Evolutionary conservation across 805 yeast genomes (phyloP).

Genomic region (Monosporozyma solicola): DNA sequence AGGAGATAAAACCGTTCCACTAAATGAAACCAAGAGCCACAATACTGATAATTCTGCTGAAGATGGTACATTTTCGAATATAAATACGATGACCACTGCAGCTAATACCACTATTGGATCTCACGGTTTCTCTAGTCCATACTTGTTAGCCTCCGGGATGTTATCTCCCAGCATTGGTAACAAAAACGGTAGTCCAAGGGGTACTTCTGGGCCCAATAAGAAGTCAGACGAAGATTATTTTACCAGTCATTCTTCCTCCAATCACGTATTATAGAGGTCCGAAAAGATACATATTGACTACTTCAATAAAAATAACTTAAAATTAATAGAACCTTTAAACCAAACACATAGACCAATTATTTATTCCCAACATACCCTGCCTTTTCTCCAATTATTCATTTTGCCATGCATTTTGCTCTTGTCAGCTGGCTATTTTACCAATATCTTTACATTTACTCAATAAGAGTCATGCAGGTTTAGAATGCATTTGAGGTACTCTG

Average conservation of each 20-base stretch:
- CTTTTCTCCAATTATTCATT: not conserved
- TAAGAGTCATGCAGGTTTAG: not conserved
- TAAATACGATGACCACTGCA: constrained; percentile 7
- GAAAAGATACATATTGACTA: not conserved
- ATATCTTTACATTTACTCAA: not conserved
- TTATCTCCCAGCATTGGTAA: constrained; percentile 39
- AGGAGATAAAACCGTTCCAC: not conserved
- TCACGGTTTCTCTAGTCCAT: constrained; percentile 58
- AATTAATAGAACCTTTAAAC: no score
- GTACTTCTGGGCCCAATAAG: constrained; percentile 2
- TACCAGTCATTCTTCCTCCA: not conserved
- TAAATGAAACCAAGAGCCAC: constrained; percentile 1
- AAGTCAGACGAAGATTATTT: constrained; percentile 6
- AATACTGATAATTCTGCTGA: constrained; percentile 16
- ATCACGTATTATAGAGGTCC: not conserved
- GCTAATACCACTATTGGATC: constrained; percentile 22
- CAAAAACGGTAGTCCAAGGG: constrained; percentile 5
- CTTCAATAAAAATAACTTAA: not conserved
- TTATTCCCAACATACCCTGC: not conserved
- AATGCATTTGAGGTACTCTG: not conserved
- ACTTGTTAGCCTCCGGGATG: constrained; percentile 54
- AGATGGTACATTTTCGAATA: constrained; percentile 8
- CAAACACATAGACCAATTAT: not conserved
- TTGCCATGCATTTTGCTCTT: not conserved
- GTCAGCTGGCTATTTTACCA: not conserved